phyloP scores from a whole-genome alignment of 352 stramenopile species.

The Globisporangium spinosum region DNA sequence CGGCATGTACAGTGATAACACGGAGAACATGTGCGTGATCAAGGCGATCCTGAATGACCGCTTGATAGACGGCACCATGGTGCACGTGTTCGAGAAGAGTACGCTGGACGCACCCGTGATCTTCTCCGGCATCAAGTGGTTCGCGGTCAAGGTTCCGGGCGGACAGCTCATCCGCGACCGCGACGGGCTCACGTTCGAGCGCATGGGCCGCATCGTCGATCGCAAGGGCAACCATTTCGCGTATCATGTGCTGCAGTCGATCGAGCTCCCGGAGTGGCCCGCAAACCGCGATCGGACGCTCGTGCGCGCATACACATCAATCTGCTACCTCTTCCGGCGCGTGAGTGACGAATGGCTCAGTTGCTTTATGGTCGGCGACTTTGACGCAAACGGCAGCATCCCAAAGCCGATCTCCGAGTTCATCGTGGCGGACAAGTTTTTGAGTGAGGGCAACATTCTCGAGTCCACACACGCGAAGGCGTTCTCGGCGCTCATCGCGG shows the following conservation, averaged over 20 bases:
- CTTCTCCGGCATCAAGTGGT: conserved; percentile 66
- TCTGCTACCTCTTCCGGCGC: conserved; percentile 65
- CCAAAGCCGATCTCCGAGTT: conserved; percentile 39
- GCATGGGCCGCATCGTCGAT: conserved; percentile 61
- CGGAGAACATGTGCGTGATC: conserved; percentile 45
- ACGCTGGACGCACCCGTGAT: conserved; percentile 38
- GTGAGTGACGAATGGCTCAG: conserved; percentile 47
- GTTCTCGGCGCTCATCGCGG: conserved; percentile 46
- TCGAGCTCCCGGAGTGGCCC: conserved; percentile 53
- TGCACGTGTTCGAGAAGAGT: conserved; percentile 61
- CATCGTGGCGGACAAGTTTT: conserved; percentile 40
- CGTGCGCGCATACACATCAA: conserved; percentile 35
- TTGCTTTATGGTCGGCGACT: conserved; percentile 57
- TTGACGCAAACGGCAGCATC: conserved; percentile 34
- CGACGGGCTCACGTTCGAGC: conserved; percentile 51
- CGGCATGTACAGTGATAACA: conserved; percentile 47
- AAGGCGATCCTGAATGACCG: conserved; percentile 42
- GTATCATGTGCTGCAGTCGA: conserved; percentile 55
- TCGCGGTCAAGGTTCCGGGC: conserved; percentile 41
- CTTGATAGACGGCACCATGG: conserved; percentile 46
- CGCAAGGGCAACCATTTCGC: conserved; percentile 48
- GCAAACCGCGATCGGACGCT: conserved; percentile 29
- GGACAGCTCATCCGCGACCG: conserved; percentile 47
- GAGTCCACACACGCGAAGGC: conserved; percentile 45
- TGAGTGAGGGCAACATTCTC: conserved; percentile 42